phyloP scores from a whole-genome alignment of 495 filamentous ascomycete species.

The Tuber microsphaerosporum region DNA sequence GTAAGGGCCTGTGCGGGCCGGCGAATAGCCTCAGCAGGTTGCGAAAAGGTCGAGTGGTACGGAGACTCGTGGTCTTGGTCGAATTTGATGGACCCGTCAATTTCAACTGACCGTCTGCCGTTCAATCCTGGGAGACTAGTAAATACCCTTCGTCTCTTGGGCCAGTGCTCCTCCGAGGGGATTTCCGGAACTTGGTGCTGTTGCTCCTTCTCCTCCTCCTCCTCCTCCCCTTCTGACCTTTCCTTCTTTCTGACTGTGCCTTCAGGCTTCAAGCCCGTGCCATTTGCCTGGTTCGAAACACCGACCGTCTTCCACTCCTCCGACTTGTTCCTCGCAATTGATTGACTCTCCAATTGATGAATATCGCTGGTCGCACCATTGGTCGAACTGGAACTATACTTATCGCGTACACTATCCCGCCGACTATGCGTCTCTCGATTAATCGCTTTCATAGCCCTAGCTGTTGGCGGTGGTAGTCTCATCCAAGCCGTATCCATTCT shows the following conservation, averaged over 20 bases:
- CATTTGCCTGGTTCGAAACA: background rate
- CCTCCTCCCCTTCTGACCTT: background rate
- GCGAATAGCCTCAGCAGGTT: background rate
- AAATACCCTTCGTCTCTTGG: background rate
- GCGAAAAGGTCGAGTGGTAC: background rate
- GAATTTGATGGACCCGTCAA: background rate
- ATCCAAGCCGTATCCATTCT: constrained; percentile 30
- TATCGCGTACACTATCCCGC: constrained; percentile 12
- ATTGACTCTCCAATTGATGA: background rate
- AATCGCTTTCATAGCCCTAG: constrained; percentile 25
- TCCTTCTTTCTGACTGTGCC: background rate
- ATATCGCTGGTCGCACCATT: background rate
- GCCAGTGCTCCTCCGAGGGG: background rate
- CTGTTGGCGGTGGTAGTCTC: constrained; percentile 28
- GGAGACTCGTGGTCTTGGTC: background rate
- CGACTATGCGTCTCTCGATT: constrained; percentile 19
- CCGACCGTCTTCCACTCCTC: background rate
- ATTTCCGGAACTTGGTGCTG: background rate
- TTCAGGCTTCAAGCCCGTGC: background rate
- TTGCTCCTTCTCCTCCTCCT: background rate
- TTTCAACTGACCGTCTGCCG: background rate
- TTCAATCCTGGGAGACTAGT: background rate
- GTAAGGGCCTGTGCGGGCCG: background rate
- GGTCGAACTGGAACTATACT: background rate
- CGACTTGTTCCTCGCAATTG: background rate